phyloP scores from a whole-genome alignment of 331 rosid species.

The Arachis monticola region DNA sequence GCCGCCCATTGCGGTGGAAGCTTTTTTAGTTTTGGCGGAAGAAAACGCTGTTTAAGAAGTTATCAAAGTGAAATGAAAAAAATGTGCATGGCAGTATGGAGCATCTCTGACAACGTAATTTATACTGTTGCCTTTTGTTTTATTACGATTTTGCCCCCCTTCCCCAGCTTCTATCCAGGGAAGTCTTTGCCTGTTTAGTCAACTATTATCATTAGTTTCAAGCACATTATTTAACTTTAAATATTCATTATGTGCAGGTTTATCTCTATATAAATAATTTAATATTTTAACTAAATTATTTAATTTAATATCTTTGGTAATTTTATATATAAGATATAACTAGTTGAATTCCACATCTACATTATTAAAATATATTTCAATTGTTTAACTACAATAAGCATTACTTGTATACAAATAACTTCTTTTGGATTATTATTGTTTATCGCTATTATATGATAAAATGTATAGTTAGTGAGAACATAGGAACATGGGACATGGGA shows the following conservation, averaged over 20 bases:
- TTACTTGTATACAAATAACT: too few relatives aligned
- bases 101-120: constrained; percentile 30
- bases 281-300: too few relatives aligned
- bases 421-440: background rate
- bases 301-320: too few relatives aligned
- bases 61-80: background rate
- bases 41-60: background rate
- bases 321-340: too few relatives aligned
- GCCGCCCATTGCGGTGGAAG: constrained; percentile 39
- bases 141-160: constrained; percentile 62
- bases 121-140: background rate
- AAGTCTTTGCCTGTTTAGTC: constrained; percentile 35
- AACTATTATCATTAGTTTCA: background rate
- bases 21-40: background rate
- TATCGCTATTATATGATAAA: background rate
- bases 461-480: constrained; percentile 6
- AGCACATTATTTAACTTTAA: too few relatives aligned
- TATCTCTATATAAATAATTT: too few relatives aligned
- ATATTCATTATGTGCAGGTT: too few relatives aligned
- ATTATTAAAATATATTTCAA: too few relatives aligned
- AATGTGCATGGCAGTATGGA: constrained; percentile 31
- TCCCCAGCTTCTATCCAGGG: constrained; percentile 34
- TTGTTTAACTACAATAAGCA: too few relatives aligned
- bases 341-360: too few relatives aligned
- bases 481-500: constrained; percentile 42